Conservation (phyloP, 2,329 filamentous ascomycete genomes). For the Fusarium equiseti region DNA sequence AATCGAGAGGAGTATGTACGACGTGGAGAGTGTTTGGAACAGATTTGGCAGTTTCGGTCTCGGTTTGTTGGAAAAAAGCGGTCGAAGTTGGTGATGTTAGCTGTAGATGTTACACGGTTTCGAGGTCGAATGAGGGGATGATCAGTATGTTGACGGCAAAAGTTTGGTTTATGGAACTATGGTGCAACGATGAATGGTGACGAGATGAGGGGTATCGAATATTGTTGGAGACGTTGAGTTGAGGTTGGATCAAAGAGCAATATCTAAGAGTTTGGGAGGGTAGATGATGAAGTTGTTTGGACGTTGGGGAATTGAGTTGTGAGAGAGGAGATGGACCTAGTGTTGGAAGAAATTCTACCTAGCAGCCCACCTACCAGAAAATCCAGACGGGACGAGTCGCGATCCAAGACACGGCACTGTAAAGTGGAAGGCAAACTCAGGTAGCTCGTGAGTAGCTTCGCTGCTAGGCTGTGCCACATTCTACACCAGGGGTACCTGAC, state of each 20-base stretch:
- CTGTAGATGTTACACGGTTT: conserved; percentile 36
- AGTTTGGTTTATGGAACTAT: conserved; percentile 17
- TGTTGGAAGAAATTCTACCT: conserved; percentile 39
- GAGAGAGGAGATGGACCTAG: conserved; percentile 31
- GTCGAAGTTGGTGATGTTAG: conserved; percentile 33
- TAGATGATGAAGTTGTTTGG: conserved; percentile 18
- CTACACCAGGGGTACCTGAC: conserved; percentile 14
- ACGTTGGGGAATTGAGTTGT: conserved; percentile 34
- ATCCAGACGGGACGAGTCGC: conserved; percentile 10
- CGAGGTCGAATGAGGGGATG: conserved; percentile 36
- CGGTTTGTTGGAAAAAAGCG: conserved; percentile 6
- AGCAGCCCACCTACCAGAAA: conserved; percentile 37
- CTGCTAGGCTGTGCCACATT: too few relatives aligned
- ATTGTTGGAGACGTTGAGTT: conserved; percentile 4
- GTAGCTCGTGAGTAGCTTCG: conserved; percentile 7
- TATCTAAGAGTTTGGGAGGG: conserved; percentile 12
- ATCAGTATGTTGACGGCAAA: conserved; percentile 30
- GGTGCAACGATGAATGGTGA: background rate
- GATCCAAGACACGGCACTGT: background rate
- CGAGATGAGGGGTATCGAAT: conserved; percentile 21
- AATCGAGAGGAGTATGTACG: conserved; percentile 15
- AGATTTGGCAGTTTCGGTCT: conserved; percentile 1
- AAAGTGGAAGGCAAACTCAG: background rate
- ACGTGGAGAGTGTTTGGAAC: conserved; percentile 2
- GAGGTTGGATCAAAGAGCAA: background rate